Conservation (phyloP, 257 asterid species). For the Ligustrum vulgare region DNA sequence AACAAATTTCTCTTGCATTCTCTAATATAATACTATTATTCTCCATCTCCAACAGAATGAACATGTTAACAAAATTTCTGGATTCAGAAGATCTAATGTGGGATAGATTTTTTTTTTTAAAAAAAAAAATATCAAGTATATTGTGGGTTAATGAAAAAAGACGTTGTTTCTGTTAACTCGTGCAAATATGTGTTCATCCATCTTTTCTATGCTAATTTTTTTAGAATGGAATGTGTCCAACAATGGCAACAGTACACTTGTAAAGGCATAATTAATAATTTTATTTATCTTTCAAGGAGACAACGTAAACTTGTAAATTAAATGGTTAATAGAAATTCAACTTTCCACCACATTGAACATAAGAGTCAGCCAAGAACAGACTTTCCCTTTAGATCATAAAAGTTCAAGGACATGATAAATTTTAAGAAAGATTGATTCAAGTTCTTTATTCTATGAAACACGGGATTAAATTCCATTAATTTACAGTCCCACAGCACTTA, state of each 20-base stretch:
- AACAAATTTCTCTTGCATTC: not conserved
- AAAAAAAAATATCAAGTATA: not conserved
- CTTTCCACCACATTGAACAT: not conserved
- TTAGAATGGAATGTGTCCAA: not conserved
- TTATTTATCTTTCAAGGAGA: not conserved
- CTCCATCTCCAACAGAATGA: not conserved
- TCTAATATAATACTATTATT: not conserved
- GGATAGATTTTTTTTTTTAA: too few relatives aligned
- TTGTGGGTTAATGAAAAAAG: not conserved
- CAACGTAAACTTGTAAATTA: not conserved
- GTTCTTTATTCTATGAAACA: too few relatives aligned
- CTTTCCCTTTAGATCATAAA: not conserved
- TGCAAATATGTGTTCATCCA: not conserved
- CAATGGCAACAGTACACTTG: not conserved
- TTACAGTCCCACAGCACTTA: too few relatives aligned
- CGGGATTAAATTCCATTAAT: too few relatives aligned
- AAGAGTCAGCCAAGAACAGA: not conserved
- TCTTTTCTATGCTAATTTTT: not conserved
- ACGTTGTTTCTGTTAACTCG: not conserved
- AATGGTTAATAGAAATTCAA: not conserved
- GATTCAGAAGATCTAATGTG: not conserved
- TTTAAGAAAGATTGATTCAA: too few relatives aligned
- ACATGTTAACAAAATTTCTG: not conserved
- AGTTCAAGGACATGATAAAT: slow-evolving; percentile 4
- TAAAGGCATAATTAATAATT: too few relatives aligned